Evolutionary conservation across 441 rosid genomes (phyloP).

Genomic region (Arabidopsis lyrata): DNA sequence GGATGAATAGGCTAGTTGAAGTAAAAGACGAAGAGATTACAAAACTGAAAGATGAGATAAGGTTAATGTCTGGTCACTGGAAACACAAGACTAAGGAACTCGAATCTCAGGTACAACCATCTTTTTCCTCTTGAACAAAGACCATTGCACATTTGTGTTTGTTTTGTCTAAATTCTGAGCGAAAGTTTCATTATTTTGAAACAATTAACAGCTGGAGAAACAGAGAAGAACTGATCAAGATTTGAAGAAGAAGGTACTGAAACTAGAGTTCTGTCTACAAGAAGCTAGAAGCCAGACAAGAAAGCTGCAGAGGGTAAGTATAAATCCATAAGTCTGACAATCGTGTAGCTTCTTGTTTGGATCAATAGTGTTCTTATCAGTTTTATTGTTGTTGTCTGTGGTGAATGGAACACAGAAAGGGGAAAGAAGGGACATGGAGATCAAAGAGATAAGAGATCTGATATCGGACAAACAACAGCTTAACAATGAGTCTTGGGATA

Average conservation of each 20-base stretch:
- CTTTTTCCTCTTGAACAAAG: not conserved
- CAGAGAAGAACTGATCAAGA: slow-evolving; percentile 89
- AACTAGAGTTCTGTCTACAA: slow-evolving; percentile 92
- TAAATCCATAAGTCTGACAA: slow-evolving; percentile 1
- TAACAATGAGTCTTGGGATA: slow-evolving; percentile 45
- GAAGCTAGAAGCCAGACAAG: slow-evolving; percentile 89
- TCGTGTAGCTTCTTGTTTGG: slow-evolving; percentile 11
- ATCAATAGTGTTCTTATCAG: not conserved
- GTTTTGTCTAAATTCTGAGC: not conserved
- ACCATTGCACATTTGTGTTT: not conserved
- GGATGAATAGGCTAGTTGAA: slow-evolving; percentile 56
- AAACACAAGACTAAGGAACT: slow-evolving; percentile 77
- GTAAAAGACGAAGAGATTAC: slow-evolving; percentile 75
- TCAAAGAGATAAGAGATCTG: slow-evolving; percentile 75
- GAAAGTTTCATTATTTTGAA: slow-evolving; percentile 1
- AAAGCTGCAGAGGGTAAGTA: slow-evolving; percentile 82
- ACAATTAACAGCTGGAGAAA: slow-evolving; percentile 70
- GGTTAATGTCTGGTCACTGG: slow-evolving; percentile 85
- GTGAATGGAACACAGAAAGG: slow-evolving; percentile 70
- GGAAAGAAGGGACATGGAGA: slow-evolving; percentile 81
- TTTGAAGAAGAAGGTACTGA: slow-evolving; percentile 84
- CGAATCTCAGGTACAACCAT: slow-evolving; percentile 73
- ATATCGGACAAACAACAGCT: slow-evolving; percentile 58
- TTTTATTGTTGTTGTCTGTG: not conserved
- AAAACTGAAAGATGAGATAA: slow-evolving; percentile 73